phyloP scores from a whole-genome alignment of 768 basidiomycete species.

The Panus rudis region DNA sequence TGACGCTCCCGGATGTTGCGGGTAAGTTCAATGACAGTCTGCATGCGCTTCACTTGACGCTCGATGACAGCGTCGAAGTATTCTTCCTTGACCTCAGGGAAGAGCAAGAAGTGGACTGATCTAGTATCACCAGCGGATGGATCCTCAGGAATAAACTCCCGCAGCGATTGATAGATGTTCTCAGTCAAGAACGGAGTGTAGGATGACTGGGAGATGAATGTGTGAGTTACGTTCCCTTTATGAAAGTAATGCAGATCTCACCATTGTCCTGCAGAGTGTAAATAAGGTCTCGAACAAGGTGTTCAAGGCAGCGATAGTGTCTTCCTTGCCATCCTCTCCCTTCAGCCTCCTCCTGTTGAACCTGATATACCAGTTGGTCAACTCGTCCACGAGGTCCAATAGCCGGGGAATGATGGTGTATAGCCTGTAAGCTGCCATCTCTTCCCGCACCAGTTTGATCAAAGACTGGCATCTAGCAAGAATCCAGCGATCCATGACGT shows the following conservation, averaged over 20 bases:
- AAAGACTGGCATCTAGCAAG: constrained; percentile 96
- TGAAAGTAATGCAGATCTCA: constrained; percentile 21
- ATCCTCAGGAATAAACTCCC: constrained; percentile 76
- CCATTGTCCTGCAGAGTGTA: constrained; percentile 94
- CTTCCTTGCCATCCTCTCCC: constrained; percentile 87
- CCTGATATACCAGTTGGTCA: constrained; percentile 99
- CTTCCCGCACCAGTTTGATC: constrained; percentile 82
- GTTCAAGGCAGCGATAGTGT: constrained; percentile 83
- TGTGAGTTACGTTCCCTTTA: not conserved
- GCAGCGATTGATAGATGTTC: constrained; percentile 88
- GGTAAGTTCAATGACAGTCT: constrained; percentile 87
- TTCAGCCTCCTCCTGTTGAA: constrained; percentile 96
- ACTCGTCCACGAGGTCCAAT: constrained; percentile 86
- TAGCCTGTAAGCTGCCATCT: constrained; percentile 96
- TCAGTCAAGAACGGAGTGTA: constrained; percentile 98
- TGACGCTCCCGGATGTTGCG: constrained; percentile 84
- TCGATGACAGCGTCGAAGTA: constrained; percentile 94
- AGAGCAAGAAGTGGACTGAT: constrained; percentile 91
- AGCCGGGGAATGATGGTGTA: constrained; percentile 97
- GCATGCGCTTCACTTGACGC: constrained; percentile 91
- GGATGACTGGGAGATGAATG: constrained; percentile 57
- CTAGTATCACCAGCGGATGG: constrained; percentile 68
- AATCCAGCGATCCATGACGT: constrained; percentile 99
- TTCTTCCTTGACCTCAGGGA: constrained; percentile 89
- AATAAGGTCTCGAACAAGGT: constrained; percentile 93